A percentile compares a stretch with the other conserved stretches of the same genome.
These are phyloP conservation scores for Trichomonascus vanleenenianus DNA, from an alignment of 805 yeast species.

Conservation along the genomic window DNA sequence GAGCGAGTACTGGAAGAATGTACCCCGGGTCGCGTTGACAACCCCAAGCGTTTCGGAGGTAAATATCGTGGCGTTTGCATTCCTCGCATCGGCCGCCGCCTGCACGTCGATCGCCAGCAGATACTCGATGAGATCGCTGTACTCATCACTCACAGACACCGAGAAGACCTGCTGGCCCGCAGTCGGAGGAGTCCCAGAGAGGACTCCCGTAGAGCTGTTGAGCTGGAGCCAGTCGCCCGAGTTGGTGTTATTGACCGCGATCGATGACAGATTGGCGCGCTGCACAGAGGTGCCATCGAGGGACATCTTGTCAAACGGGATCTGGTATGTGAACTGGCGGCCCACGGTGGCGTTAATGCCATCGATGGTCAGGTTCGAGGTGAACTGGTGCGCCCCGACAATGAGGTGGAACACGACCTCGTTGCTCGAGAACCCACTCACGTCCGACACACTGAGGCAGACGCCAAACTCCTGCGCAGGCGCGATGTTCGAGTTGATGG, in stretches of 20 bases:
- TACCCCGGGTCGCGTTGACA: constrained; percentile 66
- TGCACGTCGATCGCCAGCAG: constrained; percentile 19
- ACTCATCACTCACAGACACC: constrained; percentile 35
- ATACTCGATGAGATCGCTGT: constrained; percentile 27
- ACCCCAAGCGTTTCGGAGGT: constrained; percentile 43
- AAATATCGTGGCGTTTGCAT: constrained; percentile 20
- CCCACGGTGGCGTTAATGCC: constrained; percentile 64
- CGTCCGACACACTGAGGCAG: constrained; percentile 72
- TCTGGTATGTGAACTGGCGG: constrained; percentile 41
- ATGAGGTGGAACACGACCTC: constrained; percentile 61
- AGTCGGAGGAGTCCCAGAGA: constrained; percentile 59
- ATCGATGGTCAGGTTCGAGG: constrained; percentile 53
- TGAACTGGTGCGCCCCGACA: constrained; percentile 83
- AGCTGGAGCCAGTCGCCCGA: constrained; percentile 57
- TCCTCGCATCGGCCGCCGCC: constrained; percentile 1
- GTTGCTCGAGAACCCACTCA: constrained; percentile 63
- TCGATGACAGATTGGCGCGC: constrained; percentile 45
- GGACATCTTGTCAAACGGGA: constrained; percentile 58
- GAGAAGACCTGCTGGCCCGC: constrained; percentile 35
- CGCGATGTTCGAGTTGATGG: constrained; percentile 77
- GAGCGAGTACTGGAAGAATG: constrained; percentile 45
- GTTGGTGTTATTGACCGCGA: constrained; percentile 42
- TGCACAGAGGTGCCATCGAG: constrained; percentile 53
- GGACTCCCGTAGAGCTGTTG: constrained; percentile 51
- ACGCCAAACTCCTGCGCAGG: constrained; percentile 71